Evolutionary conservation across 257 asterid genomes (phyloP).

Genomic region (Fraxinus cuspidata): DNA sequence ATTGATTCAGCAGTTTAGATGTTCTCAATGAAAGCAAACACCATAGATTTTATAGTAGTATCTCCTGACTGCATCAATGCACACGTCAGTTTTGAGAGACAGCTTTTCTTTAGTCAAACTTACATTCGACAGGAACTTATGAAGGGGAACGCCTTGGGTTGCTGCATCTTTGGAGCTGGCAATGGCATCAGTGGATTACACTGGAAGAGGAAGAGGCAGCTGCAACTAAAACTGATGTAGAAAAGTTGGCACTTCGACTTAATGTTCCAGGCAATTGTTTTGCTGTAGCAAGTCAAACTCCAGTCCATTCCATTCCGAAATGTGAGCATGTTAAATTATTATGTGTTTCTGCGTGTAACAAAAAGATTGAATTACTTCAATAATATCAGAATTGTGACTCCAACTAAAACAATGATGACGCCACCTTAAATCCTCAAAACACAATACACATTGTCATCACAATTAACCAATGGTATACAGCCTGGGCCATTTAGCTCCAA

Average conservation of each 20-base stretch:
- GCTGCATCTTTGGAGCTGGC: constrained; percentile 55
- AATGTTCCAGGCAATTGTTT: neutral
- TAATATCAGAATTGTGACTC: constrained; percentile 4
- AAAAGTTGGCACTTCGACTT: neutral
- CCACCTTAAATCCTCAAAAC: constrained; percentile 24
- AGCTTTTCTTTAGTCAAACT: neutral
- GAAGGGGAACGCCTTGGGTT: constrained; percentile 45
- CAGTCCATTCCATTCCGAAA: constrained; percentile 22
- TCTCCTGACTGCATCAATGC: constrained; percentile 19
- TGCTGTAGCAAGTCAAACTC: neutral
- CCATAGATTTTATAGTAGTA: neutral
- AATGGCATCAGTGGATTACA: constrained; percentile 42
- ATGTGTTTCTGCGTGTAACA: constrained; percentile 25
- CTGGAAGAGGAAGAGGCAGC: constrained; percentile 63
- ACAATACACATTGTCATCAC: constrained; percentile 15
- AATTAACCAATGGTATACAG: constrained; percentile 29
- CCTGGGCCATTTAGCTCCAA: constrained; percentile 30
- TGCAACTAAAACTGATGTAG: constrained; percentile 64
- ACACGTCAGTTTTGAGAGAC: neutral
- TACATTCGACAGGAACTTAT: constrained; percentile 52
- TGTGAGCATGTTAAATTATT: constrained; percentile 22
- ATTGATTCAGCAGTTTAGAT: neutral
- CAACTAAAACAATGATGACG: constrained; percentile 15
- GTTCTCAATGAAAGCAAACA: neutral
- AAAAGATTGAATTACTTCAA: constrained; percentile 21